Evolutionary conservation across 805 yeast genomes (phyloP), one percentile per base, ranked within the genome.

Genomic region (Candida railenensis): DNA sequence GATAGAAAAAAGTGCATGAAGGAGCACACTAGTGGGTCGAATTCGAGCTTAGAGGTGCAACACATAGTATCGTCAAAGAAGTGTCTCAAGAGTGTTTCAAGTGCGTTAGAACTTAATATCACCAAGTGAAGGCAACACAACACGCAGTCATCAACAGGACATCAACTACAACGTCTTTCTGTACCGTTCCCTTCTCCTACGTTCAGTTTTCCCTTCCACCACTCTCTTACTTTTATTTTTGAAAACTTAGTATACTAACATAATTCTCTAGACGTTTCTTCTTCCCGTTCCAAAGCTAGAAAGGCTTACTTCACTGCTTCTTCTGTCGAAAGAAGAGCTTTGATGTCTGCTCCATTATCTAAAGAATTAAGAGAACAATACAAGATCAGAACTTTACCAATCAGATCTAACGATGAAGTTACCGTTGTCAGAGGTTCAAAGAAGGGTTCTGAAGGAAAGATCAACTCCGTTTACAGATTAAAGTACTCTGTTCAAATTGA

Each of bases 221-320:
- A 5, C 11, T 25, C 11, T 25, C 11, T 25, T 25, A 7, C 11
- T 25, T 25, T 33, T 48, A 15, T 33, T 33, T 33, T 33, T 15
- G 7, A 33, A 28, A 8, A 28, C 12, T 28, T 28, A n/a, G 11
- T 25, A 36, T 65, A 69, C 73, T 67, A 69, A 69, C 73, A 54
- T 34, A 4, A 22, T 40, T 22, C 22, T 53, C 20, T 61, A 87
- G 97, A 94, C 96, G 98, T 94, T 77, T 90, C 99, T 69, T 85
- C 96, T 76, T 91, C 97, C 74, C 94, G 99, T 84, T 87, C 96
- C 78, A 94, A 94, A 87, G 83, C 97, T 77, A 91, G 99, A 88
- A 94, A 94, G 89, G 98, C 98, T 77, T 88, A 94, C 87, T 94
- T 94, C 92, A 81, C 81, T 69, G 95, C 99, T 65, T 95, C 98